Evolutionary conservation across 208 protist genomes (phyloP), one percentile per base, ranked within the genome.

Genomic region (Acanthamoeba divionensis): DNA sequence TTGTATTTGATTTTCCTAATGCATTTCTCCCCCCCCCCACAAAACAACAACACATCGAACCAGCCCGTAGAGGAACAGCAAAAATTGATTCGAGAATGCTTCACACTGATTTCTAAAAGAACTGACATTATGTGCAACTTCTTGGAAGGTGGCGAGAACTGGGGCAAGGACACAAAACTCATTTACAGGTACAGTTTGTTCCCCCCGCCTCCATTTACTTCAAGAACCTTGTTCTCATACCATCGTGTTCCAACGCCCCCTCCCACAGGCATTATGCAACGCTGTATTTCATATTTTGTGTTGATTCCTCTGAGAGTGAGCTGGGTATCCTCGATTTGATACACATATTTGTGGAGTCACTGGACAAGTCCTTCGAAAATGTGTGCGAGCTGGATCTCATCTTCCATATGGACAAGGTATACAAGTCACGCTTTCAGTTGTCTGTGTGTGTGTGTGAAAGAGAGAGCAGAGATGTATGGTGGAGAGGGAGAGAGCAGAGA

Each of bases 311-410:
- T 24, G 98, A 99, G 91, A 98, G 96, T 57, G 98, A 99, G 93
- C 94, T 99, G 21, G 98, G 98, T 44, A 99, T 99, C 50, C 93
- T 99, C 2, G 98, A 99, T 92, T 94, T 99, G 12, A 98, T 99
- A 77, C 98, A 99, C 90, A 92, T 99, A 18, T 99, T 99, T 89
- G 98, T 99, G 24, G 98, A 99, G 90, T 93, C 95, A 2, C 96
- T 99, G 54, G 98, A 99, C 93, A 96, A 97, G 66, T 95, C 94
- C 79, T 99, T 99, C 94, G 97, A 99, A 92, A 99, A 98, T 88
- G 98, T 99, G 36, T 99, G 98, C 90, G 98, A 99, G 93, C 93
- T 99, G 1, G 98, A 99, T 93, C 86, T 99, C n/a, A 99, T 99
- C 89, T 99, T 99, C 90, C 97, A 99, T 92, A 96, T 96, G 4